Base-by-base conservation (phyloP, 2,329 filamentous ascomycete species). In the Neurospora sp. region DNA sequence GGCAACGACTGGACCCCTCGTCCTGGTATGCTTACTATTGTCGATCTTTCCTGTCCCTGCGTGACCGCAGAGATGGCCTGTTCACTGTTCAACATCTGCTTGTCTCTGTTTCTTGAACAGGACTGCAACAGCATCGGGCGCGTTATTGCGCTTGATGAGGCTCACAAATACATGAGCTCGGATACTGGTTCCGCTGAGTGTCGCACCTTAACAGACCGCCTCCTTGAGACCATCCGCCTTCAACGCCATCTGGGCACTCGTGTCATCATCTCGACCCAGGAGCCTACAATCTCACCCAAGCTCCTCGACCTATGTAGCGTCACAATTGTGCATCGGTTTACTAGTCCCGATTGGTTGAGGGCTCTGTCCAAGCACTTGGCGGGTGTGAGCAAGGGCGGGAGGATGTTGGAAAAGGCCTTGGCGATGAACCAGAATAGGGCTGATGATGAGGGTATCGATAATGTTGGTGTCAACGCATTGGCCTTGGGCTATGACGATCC, bases 191-290 rank as follows among this genome's bases (percentile, higher is more conserved):
- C 85, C 0, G 77, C 82, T 0, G 87, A 89, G 52, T 85, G 86
- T 1, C 77, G 80, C 2, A 81, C 80, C 0, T 82, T 94, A 37
- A 93, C 90, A 0, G 83, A 90, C 6, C 82, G 83, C 0, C 81
- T 94, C 0, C 81, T 92, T 0, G 81, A 83, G 0, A 85, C 86
- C 0, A 90, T 95, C 73, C 86, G 91, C 0, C 82, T 90, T 19
- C 91, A 95, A 77, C 87, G 91, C 0, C 92, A 95, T 75, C 79
- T 88, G 0, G 91, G 85, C 0, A 83, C 86, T 0, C 85, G 91
- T 0, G 82, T 93, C 4, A 77, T 95, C 57, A 89, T 95, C 39
- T 89, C 91, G 0, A 95, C 91, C 0, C 91, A 96, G 76, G 92
- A 95, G 74, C 92, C 91, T 0, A 92, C 90, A 0, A 83, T 94